Evolutionary conservation across 805 yeast genomes (phyloP).

Genomic region (Spathaspora boniae): DNA sequence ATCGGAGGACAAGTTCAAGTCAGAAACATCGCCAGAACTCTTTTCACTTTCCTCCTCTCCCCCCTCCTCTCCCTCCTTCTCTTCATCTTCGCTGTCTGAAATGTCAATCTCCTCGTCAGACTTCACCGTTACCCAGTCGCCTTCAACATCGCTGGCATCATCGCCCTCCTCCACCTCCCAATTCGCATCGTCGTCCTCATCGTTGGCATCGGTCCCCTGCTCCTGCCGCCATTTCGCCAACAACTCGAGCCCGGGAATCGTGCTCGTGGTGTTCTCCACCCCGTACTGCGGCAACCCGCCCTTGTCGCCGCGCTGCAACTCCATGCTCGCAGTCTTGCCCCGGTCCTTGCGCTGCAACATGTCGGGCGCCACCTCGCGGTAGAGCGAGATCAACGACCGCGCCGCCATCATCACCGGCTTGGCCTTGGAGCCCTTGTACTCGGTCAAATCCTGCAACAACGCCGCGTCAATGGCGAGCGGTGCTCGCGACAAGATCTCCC

Average conservation of each 20-base stretch:
- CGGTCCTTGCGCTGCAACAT: slow-evolving; percentile 88
- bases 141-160: slow-evolving; percentile 61
- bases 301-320: slow-evolving; percentile 59
- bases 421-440: slow-evolving; percentile 88
- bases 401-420: slow-evolving; percentile 96
- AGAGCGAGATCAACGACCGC: slow-evolving; percentile 75
- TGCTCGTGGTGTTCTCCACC: slow-evolving; percentile 61
- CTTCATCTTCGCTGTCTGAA: slow-evolving; percentile 48
- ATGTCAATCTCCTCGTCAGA: slow-evolving; percentile 73
- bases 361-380: slow-evolving; percentile 94
- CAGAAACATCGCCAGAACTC: slow-evolving; percentile 26
- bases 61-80: slow-evolving; percentile 45
- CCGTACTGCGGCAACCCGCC: slow-evolving; percentile 61
- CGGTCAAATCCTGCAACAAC: slow-evolving; percentile 82
- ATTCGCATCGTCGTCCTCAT: slow-evolving; percentile 42
- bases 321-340: slow-evolving; percentile 90
- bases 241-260: slow-evolving; percentile 88
- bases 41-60: slow-evolving; percentile 29
- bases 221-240: slow-evolving; percentile 80
- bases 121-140: slow-evolving; percentile 89
- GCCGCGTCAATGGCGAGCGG: slow-evolving; percentile 91
- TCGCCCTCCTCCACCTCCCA: slow-evolving; percentile 61
- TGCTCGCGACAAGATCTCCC: slow-evolving; percentile 90
- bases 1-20: slow-evolving; percentile 23
- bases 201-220: slow-evolving; percentile 53